Conservation (phyloP, 2,329 filamentous ascomycete species). For the Diaporthe sp. region DNA sequence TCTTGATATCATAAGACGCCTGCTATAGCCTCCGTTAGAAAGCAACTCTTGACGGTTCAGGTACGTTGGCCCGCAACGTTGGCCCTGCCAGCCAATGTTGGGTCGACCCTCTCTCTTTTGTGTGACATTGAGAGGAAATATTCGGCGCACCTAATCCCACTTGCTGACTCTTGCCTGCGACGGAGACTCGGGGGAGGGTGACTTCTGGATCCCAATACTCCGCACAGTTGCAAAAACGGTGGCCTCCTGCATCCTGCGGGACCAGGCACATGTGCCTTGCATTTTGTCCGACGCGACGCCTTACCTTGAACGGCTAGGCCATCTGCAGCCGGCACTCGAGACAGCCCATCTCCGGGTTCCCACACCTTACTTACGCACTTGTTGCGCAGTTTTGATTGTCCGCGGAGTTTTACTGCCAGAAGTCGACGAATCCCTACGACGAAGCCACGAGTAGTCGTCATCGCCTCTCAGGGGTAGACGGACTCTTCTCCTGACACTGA, state of each 20-base stretch:
- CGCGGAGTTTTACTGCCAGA: slow-evolving; percentile 25
- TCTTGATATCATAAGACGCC: slow-evolving; percentile 24
- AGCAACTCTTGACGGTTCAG: slow-evolving; percentile 17
- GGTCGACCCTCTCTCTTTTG: slow-evolving; percentile 22
- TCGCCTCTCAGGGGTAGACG: background rate
- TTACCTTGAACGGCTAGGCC: slow-evolving; percentile 26
- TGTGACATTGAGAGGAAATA: slow-evolving; percentile 28
- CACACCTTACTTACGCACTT: slow-evolving; percentile 13
- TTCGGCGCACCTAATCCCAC: slow-evolving; percentile 28
- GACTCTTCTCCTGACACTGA: background rate
- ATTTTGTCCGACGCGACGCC: slow-evolving; percentile 37
- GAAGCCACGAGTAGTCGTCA: slow-evolving; percentile 10
- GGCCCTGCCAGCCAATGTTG: slow-evolving; percentile 24
- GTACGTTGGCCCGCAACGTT: slow-evolving; percentile 18
- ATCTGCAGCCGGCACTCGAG: slow-evolving; percentile 33
- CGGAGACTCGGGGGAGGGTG: slow-evolving; percentile 15
- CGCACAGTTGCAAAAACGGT: slow-evolving; percentile 27
- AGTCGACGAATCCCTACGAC: slow-evolving; percentile 6
- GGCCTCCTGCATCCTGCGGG: slow-evolving; percentile 33
- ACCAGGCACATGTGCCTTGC: slow-evolving; percentile 39
- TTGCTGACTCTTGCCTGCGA: slow-evolving; percentile 22
- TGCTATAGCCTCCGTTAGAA: slow-evolving; percentile 13
- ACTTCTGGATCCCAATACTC: slow-evolving; percentile 32
- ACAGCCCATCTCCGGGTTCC: slow-evolving; percentile 21
- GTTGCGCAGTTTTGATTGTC: slow-evolving; percentile 30